Evolutionary conservation across 1,284 basidiomycete species (phyloP), one percentile per base, ranked within the genome.

Genomic region (Trichosporon sp.): DNA sequence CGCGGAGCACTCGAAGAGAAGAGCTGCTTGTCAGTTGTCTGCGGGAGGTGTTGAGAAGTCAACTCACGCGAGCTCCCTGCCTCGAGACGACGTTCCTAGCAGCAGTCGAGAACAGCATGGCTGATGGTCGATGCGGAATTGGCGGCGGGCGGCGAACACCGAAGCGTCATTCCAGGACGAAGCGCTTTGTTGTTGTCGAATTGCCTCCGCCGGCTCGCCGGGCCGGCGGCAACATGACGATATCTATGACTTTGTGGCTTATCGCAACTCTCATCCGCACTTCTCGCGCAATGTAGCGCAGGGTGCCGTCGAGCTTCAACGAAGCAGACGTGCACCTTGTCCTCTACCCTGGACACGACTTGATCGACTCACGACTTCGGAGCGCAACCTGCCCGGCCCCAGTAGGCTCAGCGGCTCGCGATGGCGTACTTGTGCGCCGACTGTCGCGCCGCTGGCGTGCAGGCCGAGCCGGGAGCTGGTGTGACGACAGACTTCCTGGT

Each of bases 251-350:
- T 44, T 44, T 21, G 36, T 36, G 34, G 6, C 14, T 8, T 16
- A 37, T 37, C 34, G 34, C 34, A 13, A 37, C 14, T 2, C 7
- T n/a, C 14, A 19, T 54, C 49, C 25, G 13, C 49, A 29, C 27
- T 31, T 27, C 49, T 54, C 49, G 27, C 31, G 40, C 40, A 37
- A 9, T 29, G 19, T 10, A n/a, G 16, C 36, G 32, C 56, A 36
- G 57, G 57, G 61, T 62, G 61, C 61, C 61, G 61, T 58, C 61
- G 21, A 58, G 34, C 56, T 52, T 62, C 44, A 9, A 11, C 49
- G 56, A 29, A 44, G 61, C 54, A 49, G 57, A 57, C 61, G 61
- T 23, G 61, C 61, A 62, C 61, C 46, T 58, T 62, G 23, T 32
- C 36, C 27, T 37, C 19, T 14, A 5, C 37, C 7, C 37, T 4